phyloP scores from a whole-genome alignment of 2,329 filamentous ascomycete genomes.

The Rutstroemia sydowiana region DNA sequence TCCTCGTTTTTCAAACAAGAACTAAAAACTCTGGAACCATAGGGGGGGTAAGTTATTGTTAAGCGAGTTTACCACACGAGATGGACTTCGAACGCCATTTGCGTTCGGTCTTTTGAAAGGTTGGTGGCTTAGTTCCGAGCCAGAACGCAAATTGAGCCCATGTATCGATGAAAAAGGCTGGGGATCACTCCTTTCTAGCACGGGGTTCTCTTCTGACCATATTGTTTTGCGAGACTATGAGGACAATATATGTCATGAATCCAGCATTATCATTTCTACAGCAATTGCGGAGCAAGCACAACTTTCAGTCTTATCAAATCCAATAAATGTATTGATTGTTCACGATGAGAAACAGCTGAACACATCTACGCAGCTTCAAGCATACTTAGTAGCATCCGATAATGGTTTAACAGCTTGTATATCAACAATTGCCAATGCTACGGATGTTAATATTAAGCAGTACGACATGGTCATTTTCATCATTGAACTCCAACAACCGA shows the following conservation, averaged over 20 bases:
- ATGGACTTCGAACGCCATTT: slow-evolving; percentile 17
- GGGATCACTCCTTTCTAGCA: background rate
- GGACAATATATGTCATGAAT: background rate
- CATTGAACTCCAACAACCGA: background rate
- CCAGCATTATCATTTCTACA: background rate
- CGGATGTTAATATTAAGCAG: background rate
- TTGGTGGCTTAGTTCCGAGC: slow-evolving; percentile 27
- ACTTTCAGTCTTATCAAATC: background rate
- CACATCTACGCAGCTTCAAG: background rate
- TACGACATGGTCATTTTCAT: background rate
- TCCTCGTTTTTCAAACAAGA: background rate
- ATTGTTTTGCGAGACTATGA: background rate
- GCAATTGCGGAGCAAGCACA: background rate
- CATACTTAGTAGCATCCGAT: background rate
- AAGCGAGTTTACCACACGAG: slow-evolving; percentile 18
- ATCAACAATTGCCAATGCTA: background rate
- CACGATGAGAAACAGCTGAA: background rate
- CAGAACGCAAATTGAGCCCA: background rate
- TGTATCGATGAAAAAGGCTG: background rate
- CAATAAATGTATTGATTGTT: background rate
- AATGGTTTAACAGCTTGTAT: background rate
- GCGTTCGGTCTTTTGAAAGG: slow-evolving; percentile 28
- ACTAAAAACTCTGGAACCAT: slow-evolving; percentile 15
- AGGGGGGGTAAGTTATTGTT: slow-evolving; percentile 25
- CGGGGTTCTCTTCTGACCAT: background rate